Percentiles rank a stretch among this genome's conserved stretches.
Evolutionary conservation across 176 grass and related monocot species (phyloP).

Genomic region (Ananas comosus): DNA sequence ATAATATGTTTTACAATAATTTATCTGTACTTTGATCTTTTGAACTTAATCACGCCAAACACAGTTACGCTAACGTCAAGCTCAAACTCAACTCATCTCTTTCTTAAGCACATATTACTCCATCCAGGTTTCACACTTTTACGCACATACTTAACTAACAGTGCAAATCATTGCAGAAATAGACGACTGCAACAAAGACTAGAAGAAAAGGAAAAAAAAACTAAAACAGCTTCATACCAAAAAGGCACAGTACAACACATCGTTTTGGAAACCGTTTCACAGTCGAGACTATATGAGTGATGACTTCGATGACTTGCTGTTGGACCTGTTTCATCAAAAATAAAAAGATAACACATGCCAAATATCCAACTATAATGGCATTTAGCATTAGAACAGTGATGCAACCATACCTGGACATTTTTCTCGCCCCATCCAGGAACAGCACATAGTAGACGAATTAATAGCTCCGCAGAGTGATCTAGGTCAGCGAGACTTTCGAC

Average conservation of each 20-base stretch:
- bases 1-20: too few species aligned
- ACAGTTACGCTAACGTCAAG: too few species aligned
- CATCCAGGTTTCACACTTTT: neutral
- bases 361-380: slow-evolving; percentile 12
- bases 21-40: too few species aligned
- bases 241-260: slow-evolving; percentile 79
- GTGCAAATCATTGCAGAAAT: neutral
- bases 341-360: slow-evolving; percentile 4
- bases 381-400: slow-evolving; percentile 13
- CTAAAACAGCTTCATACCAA: slow-evolving; percentile 38
- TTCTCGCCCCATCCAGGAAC: slow-evolving; percentile 96
- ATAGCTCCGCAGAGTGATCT: slow-evolving; percentile 68
- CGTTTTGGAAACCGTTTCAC: slow-evolving; percentile 85
- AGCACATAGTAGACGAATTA: slow-evolving; percentile 85
- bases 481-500: slow-evolving; percentile 72
- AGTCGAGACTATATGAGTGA: slow-evolving; percentile 63
- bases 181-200: neutral
- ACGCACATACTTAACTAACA: neutral
- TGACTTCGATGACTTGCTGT: slow-evolving; percentile 87
- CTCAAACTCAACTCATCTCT: too few species aligned
- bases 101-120: too few species aligned
- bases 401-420: slow-evolving; percentile 74
- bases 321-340: slow-evolving; percentile 77
- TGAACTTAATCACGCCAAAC: too few species aligned
- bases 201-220: slow-evolving; percentile 4